Conservation (phyloP, 1,284 basidiomycete species). For the Amylostereum areolatum region DNA sequence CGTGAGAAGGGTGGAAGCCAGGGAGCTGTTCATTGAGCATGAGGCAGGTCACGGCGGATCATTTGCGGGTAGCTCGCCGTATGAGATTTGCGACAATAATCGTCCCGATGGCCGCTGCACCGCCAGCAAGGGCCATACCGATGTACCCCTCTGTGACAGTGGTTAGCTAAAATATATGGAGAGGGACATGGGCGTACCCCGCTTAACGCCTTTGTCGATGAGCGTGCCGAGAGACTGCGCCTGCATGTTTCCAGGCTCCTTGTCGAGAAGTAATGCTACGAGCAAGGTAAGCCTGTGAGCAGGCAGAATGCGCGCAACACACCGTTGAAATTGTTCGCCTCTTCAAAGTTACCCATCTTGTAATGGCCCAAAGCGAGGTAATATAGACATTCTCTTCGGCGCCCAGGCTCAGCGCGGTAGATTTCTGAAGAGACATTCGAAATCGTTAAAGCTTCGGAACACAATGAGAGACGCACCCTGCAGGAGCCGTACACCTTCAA, state of each 20-base stretch:
- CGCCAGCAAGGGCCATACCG: conserved; percentile 92
- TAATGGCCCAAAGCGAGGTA: conserved; percentile 96
- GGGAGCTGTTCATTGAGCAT: not conserved
- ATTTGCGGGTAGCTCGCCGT: conserved; percentile 79
- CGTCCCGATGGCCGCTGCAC: conserved; percentile 82
- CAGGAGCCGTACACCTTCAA: conserved; percentile 85
- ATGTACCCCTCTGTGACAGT: conserved; percentile 76
- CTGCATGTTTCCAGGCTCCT: conserved; percentile 93
- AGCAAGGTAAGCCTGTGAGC: conserved; percentile 1
- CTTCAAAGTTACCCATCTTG: conserved; percentile 94
- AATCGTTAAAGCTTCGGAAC: not conserved
- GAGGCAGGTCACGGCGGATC: conserved; percentile 19
- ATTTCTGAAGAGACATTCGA: conserved; percentile 58
- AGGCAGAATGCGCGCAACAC: conserved; percentile 19
- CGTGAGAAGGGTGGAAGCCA: no score
- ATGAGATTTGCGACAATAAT: conserved; percentile 78
- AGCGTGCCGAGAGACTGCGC: conserved; percentile 80
- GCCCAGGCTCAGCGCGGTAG: conserved; percentile 82
- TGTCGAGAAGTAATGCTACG: conserved; percentile 81
- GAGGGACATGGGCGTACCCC: conserved; percentile 50
- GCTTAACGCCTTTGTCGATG: conserved; percentile 84
- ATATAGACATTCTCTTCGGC: conserved; percentile 94
- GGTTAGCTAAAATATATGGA: not conserved
- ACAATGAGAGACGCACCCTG: conserved; percentile 58
- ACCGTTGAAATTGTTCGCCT: conserved; percentile 94